These are phyloP conservation scores for Rheum nobile DNA, from an alignment of 148 eudicot genomes.

Conservation along the genomic window DNA sequence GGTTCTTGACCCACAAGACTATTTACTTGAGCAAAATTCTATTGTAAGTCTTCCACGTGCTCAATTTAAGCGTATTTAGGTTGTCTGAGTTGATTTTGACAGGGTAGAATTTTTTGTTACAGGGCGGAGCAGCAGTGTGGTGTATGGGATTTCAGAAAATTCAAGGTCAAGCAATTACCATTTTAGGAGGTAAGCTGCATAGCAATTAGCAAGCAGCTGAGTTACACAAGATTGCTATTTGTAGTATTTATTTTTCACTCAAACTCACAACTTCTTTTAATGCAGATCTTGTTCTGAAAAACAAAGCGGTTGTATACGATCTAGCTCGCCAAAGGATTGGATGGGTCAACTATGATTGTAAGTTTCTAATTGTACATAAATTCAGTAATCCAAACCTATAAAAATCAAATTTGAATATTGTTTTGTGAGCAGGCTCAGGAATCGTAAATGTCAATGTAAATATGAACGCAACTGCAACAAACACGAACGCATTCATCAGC, in stretches of 20 bases:
- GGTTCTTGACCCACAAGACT: constrained; percentile 69
- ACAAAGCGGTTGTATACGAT: constrained; percentile 81
- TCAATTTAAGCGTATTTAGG: neutral
- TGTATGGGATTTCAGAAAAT: constrained; percentile 92
- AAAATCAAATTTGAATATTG: neutral
- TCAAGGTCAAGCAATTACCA: constrained; percentile 66
- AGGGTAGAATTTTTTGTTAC: neutral
- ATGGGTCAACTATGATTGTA: constrained; percentile 95
- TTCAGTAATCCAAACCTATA: neutral
- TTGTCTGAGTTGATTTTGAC: neutral
- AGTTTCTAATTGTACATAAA: constrained; percentile 19
- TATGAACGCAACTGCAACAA: constrained; percentile 34
- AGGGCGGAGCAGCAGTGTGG: constrained; percentile 87
- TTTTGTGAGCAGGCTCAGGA: constrained; percentile 37
- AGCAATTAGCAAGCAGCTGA: neutral
- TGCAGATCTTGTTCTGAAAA: constrained; percentile 86
- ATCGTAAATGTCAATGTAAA: constrained; percentile 63
- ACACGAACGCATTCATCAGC: constrained; percentile 51
- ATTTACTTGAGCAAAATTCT: constrained; percentile 71
- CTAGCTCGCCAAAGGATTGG: constrained; percentile 81
- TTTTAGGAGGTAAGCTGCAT: constrained; percentile 86
- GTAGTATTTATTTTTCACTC: neutral
- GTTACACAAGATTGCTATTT: neutral
- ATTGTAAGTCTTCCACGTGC: constrained; percentile 33
- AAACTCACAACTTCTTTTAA: neutral